A percentile compares a stretch with the other conserved stretches of the same genome.
phyloP scores from a whole-genome alignment of 1,284 basidiomycete genomes.

The Moniliophthora roreri region DNA sequence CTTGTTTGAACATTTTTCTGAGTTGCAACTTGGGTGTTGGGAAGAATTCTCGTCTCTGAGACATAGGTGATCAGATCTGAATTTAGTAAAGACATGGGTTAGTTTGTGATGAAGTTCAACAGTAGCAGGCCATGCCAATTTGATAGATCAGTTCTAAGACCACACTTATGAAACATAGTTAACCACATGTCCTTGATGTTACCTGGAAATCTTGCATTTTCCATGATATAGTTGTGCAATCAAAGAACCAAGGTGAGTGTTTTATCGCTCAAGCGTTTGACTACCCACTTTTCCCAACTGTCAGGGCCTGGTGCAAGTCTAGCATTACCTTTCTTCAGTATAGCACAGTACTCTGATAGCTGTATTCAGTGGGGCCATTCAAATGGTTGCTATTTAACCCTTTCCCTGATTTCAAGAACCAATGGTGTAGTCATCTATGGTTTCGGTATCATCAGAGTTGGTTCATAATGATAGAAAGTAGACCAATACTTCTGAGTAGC shows the following conservation, averaged over 20 bases:
- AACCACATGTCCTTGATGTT: slow-evolving; percentile 7
- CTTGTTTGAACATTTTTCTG: slow-evolving; percentile 20
- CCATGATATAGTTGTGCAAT: slow-evolving; percentile 2
- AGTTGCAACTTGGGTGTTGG: slow-evolving; percentile 17
- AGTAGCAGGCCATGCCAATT: slow-evolving; percentile 20
- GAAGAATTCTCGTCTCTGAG: slow-evolving; percentile 9
- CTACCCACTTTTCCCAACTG: slow-evolving; percentile 3
- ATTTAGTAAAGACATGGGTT: slow-evolving; percentile 20
- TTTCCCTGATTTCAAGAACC: neutral
- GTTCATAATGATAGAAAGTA: no score
- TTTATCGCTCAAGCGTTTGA: neutral
- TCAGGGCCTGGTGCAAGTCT: neutral
- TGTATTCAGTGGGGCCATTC: neutral
- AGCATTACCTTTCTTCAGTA: neutral
- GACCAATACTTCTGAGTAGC: no score
- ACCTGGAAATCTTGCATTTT: neutral
- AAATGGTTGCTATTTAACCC: neutral
- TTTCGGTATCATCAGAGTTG: no score
- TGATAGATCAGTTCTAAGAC: slow-evolving; percentile 14
- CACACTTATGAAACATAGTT: slow-evolving; percentile 17
- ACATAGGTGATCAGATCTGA: slow-evolving; percentile 14
- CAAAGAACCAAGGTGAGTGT: neutral
- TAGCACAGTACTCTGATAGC: neutral
- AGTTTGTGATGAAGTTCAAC: slow-evolving; percentile 20
- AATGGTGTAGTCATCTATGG: no score